Conservation (phyloP, 2,329 filamentous ascomycete genomes). For the Aureobasidium sp. region DNA sequence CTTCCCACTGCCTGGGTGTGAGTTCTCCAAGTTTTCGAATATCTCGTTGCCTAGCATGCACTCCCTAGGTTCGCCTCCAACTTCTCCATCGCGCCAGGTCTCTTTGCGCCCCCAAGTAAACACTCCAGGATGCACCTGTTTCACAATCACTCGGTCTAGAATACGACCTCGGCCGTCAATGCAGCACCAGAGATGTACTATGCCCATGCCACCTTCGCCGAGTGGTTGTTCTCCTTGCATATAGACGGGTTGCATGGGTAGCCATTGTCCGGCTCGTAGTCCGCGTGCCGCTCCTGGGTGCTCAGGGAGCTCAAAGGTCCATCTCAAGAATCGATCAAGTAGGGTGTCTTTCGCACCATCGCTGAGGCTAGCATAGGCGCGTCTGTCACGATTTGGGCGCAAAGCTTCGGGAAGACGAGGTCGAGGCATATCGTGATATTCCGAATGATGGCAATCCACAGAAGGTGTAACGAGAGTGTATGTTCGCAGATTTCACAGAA, state of each 20-base stretch:
- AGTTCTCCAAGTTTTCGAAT: background rate
- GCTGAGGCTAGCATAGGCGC: background rate
- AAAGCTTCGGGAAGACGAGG: background rate
- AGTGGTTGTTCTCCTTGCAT: background rate
- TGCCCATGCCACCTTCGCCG: background rate
- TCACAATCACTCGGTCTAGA: background rate
- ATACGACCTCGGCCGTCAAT: background rate
- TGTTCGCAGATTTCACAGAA: background rate
- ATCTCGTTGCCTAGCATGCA: background rate
- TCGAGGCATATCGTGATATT: background rate
- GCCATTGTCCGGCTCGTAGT: background rate
- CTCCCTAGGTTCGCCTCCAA: slow-evolving; percentile 3
- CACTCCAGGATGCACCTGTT: background rate
- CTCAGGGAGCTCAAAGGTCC: background rate
- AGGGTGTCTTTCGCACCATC: background rate
- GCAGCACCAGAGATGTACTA: background rate
- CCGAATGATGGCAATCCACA: background rate
- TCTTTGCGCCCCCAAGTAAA: background rate
- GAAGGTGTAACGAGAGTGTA: background rate
- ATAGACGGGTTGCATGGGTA: background rate
- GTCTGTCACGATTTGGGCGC: background rate
- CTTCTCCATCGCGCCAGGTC: background rate
- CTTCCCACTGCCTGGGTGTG: background rate
- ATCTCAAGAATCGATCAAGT: background rate
- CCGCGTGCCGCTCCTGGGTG: background rate